phyloP scores from a whole-genome alignment of 352 stramenopile genomes.

The Phytophthora fragariae region DNA sequence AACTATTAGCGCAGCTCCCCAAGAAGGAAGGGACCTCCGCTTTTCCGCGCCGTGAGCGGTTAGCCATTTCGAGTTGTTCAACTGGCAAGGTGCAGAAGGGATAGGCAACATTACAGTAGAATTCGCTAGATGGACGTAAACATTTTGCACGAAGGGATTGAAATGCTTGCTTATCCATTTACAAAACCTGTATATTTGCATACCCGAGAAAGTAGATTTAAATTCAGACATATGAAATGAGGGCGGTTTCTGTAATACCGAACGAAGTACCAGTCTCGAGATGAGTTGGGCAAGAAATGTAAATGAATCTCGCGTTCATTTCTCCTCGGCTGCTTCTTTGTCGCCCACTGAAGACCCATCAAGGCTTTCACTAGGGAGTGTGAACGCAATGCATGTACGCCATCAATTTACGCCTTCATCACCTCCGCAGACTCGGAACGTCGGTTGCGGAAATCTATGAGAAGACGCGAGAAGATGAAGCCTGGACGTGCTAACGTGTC shows the following conservation, averaged over 20 bases:
- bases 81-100: conserved; percentile 16
- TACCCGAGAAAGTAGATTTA: too few relatives aligned
- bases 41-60: conserved; percentile 3
- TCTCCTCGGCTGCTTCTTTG: background rate
- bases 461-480: background rate
- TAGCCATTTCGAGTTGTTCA: conserved; percentile 9
- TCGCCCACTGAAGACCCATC: background rate
- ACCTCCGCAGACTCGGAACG: background rate
- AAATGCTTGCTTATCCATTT: too few relatives aligned
- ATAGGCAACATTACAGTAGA: conserved; percentile 19
- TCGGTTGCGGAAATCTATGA: background rate
- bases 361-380: background rate
- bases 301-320: background rate
- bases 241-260: too few relatives aligned
- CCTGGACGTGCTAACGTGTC: background rate
- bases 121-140: conserved; percentile 10
- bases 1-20: conserved; percentile 16
- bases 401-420: background rate
- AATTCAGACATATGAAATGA: too few relatives aligned
- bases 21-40: conserved; percentile 13
- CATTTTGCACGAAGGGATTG: background rate
- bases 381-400: background rate
- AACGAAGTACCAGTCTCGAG: background rate
- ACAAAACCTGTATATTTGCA: too few relatives aligned
- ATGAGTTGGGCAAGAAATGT: background rate